Evolutionary conservation across 2,329 filamentous ascomycete genomes (phyloP), one percentile per base, ranked within the genome.

Genomic region (Phialophora expanda): DNA sequence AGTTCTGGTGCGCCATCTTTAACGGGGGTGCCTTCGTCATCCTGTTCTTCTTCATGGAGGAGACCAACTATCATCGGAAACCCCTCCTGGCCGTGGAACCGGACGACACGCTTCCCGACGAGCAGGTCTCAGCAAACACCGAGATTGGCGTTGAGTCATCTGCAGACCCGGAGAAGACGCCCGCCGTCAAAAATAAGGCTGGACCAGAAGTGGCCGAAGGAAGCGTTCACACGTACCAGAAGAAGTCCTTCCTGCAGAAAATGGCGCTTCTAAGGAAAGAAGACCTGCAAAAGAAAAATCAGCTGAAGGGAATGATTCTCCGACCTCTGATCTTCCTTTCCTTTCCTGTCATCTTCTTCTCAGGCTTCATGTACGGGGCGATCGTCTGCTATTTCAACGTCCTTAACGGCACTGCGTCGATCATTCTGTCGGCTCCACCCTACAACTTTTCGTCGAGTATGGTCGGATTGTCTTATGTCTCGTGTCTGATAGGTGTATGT

Each of bases 311-410:
- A 11, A 65, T 71, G 60, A 24, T 68, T 22, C 26, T 66, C 8
- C 59, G 69, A n/a, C 69, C 68, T 4, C 57, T 77, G 20, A 66
- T 66, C n/a, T 68, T 70, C 57, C 26, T 63, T 20, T 70, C 68
- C 2, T 79, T 77, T 57, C 76, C 78, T 0, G 75, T 78, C 50
- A 77, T 79, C 51, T 73, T 75, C 68, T 80, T 76, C 66, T 71
- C 75, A 12, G 78, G 78, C 12, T 80, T 80, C 71, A 73, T 69
- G 26, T 80, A 80, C 69, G 78, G 78, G 26, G 71, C 71, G 41
- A 76, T 76, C 56, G 73, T 80, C 7, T 72, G 77, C 57, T 80
- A 77, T 75, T 79, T 79, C 73, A 79, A 79, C 68, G 76, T 81
- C 17, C 75, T 81, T 56, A 80, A 80, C 68, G 78, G 72, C 8